phyloP scores from a whole-genome alignment of 1,284 basidiomycete genomes.

The Porogramme epimiltina region DNA sequence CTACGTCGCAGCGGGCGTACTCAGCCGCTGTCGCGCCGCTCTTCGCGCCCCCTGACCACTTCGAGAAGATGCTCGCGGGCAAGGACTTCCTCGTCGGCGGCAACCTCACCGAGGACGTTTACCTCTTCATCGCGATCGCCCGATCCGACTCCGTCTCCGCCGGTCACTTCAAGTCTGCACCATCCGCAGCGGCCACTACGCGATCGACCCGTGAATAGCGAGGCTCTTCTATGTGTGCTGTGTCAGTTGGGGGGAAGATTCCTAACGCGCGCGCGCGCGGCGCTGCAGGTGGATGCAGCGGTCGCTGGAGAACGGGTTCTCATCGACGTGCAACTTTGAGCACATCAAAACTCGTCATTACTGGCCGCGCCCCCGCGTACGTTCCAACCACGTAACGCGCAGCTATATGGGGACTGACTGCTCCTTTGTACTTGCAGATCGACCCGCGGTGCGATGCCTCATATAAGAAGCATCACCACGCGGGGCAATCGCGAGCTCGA shows the following conservation, averaged over 20 bases:
- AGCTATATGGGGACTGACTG: background rate
- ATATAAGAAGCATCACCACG: constrained; percentile 13
- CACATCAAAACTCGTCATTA: constrained; percentile 92
- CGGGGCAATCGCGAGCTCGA: constrained; percentile 10
- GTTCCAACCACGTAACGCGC: constrained; percentile 21
- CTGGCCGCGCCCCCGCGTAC: constrained; percentile 65
- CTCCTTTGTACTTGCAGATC: constrained; percentile 35
- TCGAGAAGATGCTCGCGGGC: constrained; percentile 78
- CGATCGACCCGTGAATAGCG: constrained; percentile 63
- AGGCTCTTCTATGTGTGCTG: too few relatives aligned
- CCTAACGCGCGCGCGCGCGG: too few relatives aligned
- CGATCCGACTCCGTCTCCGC: constrained; percentile 87
- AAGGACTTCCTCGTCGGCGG: constrained; percentile 86
- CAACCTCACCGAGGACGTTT: constrained; percentile 80
- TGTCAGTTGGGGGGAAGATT: too few relatives aligned
- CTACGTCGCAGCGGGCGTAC: too few relatives aligned
- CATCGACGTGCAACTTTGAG: constrained; percentile 85
- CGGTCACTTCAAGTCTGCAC: too few relatives aligned
- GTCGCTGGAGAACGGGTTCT: constrained; percentile 96
- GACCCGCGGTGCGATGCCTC: too few relatives aligned
- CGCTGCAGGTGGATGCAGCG: too few relatives aligned
- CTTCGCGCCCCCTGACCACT: constrained; percentile 78
- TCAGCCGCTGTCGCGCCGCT: constrained; percentile 69
- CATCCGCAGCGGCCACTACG: constrained; percentile 81
- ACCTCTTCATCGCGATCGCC: constrained; percentile 89